phyloP scores from a whole-genome alignment of 139 green algal species.

The Zygnema cylindricum region DNA sequence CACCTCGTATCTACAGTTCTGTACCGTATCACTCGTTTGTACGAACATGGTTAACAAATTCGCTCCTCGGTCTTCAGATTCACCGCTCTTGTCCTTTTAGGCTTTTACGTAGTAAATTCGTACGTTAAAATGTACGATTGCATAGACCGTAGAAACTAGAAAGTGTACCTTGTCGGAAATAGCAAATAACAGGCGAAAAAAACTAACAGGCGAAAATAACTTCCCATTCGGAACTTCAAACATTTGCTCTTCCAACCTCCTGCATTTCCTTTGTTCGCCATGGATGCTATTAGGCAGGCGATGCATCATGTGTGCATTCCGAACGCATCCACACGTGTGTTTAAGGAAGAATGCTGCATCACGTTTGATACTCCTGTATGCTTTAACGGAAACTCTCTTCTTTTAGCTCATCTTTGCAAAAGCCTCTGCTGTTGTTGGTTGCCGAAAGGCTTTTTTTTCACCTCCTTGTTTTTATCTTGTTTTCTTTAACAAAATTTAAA shows the following conservation, averaged over 20 bases:
- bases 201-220: not conserved
- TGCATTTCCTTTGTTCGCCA: not conserved
- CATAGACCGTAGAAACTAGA: not conserved
- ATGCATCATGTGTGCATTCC: constrained; percentile 32
- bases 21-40: no score
- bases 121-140: no score
- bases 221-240: not conserved
- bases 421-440: constrained; percentile 1
- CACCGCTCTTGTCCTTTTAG: no score
- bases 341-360: constrained; percentile 68
- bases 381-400: no score
- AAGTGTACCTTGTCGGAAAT: not conserved
- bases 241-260: not conserved
- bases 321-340: constrained; percentile 29
- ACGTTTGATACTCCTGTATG: constrained; percentile 74
- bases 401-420: no score
- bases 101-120: no score
- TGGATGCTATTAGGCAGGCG: not conserved
- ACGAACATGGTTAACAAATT: no score
- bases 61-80: no score
- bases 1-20: no score
- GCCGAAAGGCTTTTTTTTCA: not conserved
- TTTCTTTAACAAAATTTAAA: no score
- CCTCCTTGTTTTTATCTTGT: not conserved
- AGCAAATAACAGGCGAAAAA: not conserved